Evolutionary conservation across 352 stramenopile species (phyloP).

Genomic region (Phytophthora kernoviae): DNA sequence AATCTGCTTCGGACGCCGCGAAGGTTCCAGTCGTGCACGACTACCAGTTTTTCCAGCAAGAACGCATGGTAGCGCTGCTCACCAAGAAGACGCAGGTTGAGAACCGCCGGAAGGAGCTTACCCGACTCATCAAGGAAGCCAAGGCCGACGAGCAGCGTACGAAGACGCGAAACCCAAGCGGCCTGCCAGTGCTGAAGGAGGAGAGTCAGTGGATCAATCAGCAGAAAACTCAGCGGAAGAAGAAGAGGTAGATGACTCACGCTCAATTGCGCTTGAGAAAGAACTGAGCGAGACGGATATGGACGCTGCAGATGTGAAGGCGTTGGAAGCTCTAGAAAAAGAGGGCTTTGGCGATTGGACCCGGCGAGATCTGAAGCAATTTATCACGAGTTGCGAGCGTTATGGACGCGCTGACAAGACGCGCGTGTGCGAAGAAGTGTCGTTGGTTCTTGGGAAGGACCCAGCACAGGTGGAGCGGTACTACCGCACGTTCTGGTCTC

Average conservation of each 20-base stretch:
- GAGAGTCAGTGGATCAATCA: slow-evolving; percentile 66
- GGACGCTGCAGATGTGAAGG: slow-evolving; percentile 63
- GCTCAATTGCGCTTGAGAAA: slow-evolving; percentile 74
- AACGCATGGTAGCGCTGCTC: slow-evolving; percentile 85
- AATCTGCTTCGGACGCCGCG: slow-evolving; percentile 85
- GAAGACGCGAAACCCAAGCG: slow-evolving; percentile 81
- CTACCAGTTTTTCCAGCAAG: slow-evolving; percentile 96
- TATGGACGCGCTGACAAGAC: slow-evolving; percentile 93
- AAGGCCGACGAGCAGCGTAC: slow-evolving; percentile 80
- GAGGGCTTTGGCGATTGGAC: slow-evolving; percentile 97
- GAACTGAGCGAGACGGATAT: slow-evolving; percentile 83
- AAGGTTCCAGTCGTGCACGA: slow-evolving; percentile 93
- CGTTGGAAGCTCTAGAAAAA: slow-evolving; percentile 75
- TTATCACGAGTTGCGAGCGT: slow-evolving; percentile 92
- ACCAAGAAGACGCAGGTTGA: slow-evolving; percentile 90
- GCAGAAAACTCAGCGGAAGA: slow-evolving; percentile 73
- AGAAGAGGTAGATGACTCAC: slow-evolving; percentile 50
- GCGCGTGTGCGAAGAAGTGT: slow-evolving; percentile 91
- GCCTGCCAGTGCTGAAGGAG: slow-evolving; percentile 36
- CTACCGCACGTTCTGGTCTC: slow-evolving; percentile 95
- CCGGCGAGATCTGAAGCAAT: slow-evolving; percentile 87
- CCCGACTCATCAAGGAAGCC: slow-evolving; percentile 82
- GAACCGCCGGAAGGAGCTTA: slow-evolving; percentile 87
- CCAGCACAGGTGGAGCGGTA: slow-evolving; percentile 93
- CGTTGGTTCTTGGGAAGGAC: slow-evolving; percentile 90